Evolutionary conservation across 1,139 yeast genomes (phyloP).

Genomic region (Suhomyces yuchorum): DNA sequence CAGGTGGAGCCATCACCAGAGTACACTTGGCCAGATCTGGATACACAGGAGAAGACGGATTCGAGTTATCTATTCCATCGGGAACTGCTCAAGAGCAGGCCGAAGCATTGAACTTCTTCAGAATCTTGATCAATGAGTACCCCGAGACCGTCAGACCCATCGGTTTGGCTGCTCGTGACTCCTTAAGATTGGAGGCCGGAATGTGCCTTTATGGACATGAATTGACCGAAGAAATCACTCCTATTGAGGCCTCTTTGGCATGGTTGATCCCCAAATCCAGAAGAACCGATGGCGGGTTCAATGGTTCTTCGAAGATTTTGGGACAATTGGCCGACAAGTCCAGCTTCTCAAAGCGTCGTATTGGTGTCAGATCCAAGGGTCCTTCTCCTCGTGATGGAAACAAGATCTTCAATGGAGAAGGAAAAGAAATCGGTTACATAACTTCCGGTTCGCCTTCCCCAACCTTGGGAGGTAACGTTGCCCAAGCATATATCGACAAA

Average conservation of each 20-base stretch:
- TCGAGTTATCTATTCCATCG: constrained; percentile 81
- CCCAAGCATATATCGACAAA: constrained; percentile 85
- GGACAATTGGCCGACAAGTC: constrained; percentile 69
- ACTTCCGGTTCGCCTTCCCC: constrained; percentile 95
- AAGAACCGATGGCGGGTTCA: constrained; percentile 63
- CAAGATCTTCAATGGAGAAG: constrained; percentile 54
- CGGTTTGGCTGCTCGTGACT: constrained; percentile 96
- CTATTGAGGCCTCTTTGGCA: constrained; percentile 82
- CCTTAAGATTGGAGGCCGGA: constrained; percentile 93
- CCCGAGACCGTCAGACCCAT: constrained; percentile 74
- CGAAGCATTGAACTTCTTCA: constrained; percentile 61
- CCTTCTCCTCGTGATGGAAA: constrained; percentile 94
- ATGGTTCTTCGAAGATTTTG: constrained; percentile 73
- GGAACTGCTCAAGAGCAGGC: constrained; percentile 42
- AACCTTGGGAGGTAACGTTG: constrained; percentile 80
- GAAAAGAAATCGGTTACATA: constrained; percentile 65
- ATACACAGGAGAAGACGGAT: constrained; percentile 98
- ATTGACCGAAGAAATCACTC: constrained; percentile 76
- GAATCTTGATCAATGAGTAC: constrained; percentile 55
- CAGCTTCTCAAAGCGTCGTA: constrained; percentile 62
- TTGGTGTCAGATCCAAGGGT: constrained; percentile 73
- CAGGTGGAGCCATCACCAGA: constrained; percentile 18
- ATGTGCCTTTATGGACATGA: constrained; percentile 98
- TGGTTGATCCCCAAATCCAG: constrained; percentile 90
- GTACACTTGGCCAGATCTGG: constrained; percentile 91